Percentiles rank a stretch among this genome's conserved stretches.
Evolutionary conservation across 106 monocot genomes (phyloP).

Genomic region (Platanthera zijinensis): DNA sequence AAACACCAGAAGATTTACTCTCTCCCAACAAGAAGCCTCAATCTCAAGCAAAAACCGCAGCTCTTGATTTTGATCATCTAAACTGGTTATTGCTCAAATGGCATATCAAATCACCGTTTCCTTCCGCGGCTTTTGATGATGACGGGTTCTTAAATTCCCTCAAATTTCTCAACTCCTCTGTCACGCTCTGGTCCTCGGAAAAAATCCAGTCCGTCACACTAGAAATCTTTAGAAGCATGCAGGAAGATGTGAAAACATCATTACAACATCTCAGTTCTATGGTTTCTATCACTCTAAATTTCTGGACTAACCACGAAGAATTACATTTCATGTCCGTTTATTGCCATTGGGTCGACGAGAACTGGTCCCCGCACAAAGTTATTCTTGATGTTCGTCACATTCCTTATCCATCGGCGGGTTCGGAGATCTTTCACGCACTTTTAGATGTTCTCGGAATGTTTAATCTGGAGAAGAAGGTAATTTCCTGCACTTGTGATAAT

Average conservation of each 20-base stretch:
- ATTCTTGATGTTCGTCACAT: conserved; percentile 69
- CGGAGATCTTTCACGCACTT: conserved; percentile 49
- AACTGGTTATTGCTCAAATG: conserved; percentile 74
- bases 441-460: conserved; percentile 38
- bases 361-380: conserved; percentile 61
- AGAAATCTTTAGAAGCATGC: conserved; percentile 63
- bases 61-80: conserved; percentile 51
- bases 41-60: conserved; percentile 22
- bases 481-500: conserved; percentile 68
- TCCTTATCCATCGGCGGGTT: conserved; percentile 48
- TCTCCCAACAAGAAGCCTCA: conserved; percentile 36
- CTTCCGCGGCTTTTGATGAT: conserved; percentile 51
- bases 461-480: conserved; percentile 52
- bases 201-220: conserved; percentile 34
- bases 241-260: conserved; percentile 56
- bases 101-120: conserved; percentile 43
- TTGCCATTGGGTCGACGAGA: conserved; percentile 78
- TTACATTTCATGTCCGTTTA: conserved; percentile 63
- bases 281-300: conserved; percentile 65
- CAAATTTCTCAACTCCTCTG: conserved; percentile 56
- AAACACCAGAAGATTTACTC: conserved; percentile 9
- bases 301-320: conserved; percentile 84
- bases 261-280: conserved; percentile 50
- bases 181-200: conserved; percentile 62
- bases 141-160: conserved; percentile 29